Conservation (phyloP, 148 eudicot genomes). For the Rhododendron williamsianum region DNA sequence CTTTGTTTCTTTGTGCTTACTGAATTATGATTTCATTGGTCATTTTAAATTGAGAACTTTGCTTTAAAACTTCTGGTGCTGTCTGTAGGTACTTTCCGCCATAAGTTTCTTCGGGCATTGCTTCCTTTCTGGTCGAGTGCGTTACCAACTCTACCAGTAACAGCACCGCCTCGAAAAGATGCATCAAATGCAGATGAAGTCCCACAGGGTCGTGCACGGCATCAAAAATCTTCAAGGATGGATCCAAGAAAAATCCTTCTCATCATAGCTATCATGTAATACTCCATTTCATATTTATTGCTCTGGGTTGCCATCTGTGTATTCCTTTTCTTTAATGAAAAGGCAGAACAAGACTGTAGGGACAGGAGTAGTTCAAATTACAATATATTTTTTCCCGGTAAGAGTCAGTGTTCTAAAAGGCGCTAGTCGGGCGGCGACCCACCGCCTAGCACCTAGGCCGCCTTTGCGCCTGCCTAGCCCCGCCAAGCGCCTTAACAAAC, state of each 20-base stretch:
- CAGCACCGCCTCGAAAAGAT: slow-evolving; percentile 80
- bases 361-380: background rate
- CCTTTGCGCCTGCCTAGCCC: no score
- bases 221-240: slow-evolving; percentile 77
- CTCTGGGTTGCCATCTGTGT: background rate
- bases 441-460: no score
- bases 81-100: slow-evolving; percentile 67
- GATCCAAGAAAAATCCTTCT: slow-evolving; percentile 97
- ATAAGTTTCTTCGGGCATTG: slow-evolving; percentile 72
- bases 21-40: background rate
- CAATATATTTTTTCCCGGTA: background rate
- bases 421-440: no score
- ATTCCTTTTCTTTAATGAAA: background rate
- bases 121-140: slow-evolving; percentile 94
- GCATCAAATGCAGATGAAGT: slow-evolving; percentile 58
- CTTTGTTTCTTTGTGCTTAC: background rate
- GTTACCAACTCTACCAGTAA: slow-evolving; percentile 89
- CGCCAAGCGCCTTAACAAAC: no score
- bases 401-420: no score
- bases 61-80: background rate
- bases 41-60: background rate
- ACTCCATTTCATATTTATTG: slow-evolving; percentile 8
- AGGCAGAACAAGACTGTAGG: background rate
- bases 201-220: slow-evolving; percentile 62
- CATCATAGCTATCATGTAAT: slow-evolving; percentile 87